Evolutionary conservation across 2,329 filamentous ascomycete genomes (phyloP), one percentile per base, ranked within the genome.

Genomic region (Venturia pyrina): DNA sequence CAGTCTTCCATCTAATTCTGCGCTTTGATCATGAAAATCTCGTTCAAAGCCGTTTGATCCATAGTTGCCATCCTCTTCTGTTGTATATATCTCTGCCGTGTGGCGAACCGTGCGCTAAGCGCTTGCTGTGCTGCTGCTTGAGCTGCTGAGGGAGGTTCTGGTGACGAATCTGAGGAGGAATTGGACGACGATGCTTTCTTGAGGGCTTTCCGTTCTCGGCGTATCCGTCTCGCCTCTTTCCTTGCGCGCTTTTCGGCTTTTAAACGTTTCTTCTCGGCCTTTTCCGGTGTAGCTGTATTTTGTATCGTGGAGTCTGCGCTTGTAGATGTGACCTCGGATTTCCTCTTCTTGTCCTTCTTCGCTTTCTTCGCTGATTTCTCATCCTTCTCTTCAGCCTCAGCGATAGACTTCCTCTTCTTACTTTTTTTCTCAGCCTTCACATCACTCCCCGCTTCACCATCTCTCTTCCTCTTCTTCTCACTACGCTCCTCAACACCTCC

Each of bases 11-110:
- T 53, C 61, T 67, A 70, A 68, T 66, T 66, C 41, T 69, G 72
- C 60, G 77, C 70, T 69, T 89, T 89, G 66, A 89, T 81, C 87
- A 89, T 89, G 70, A 89, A 87, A 72, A 89, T 89, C 85, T 87
- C 92, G 75, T 93, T 93, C 73, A 98, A 78, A 17, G 92, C 90
- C 72, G 89, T 87, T 62, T 87, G 83, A 75, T 97, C 90, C 79
- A 91, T 84, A 67, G 92, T 84, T 2, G 93, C 92, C 79, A 88
- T 85, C 71, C 87, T 87, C 81, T 98, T 98, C 71, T 95, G 90
- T 66, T 89, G 89, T 72, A 98, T 96, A 76, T 93, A 91, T 67
- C 91, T 84, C 70, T 90, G 87, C 69, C 93, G 82, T 60, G 93
- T 86, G 65, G 89, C 84, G 74, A 93, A 90, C 69, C 91, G 84